Conservation (phyloP, 169 alveolate genomes). For the Cryptosporidium viatorum region DNA sequence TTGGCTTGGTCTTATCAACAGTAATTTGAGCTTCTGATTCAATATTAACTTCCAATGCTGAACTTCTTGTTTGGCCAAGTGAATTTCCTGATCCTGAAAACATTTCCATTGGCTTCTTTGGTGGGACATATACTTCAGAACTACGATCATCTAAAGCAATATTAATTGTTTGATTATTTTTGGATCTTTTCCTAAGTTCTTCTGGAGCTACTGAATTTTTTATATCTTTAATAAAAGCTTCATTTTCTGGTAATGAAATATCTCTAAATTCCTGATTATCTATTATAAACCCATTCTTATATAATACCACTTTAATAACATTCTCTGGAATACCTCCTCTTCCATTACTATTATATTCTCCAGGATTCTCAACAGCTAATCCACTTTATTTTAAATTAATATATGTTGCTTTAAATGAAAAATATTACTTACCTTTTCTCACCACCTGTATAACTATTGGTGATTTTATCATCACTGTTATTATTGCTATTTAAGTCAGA, state of each 20-base stretch:
- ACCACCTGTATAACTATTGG: conserved; percentile 88
- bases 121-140: conserved; percentile 72
- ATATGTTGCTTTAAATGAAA: background rate
- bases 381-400: conserved; percentile 76
- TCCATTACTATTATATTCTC: conserved; percentile 76
- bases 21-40: background rate
- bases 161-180: conserved; percentile 77
- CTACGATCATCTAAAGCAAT: conserved; percentile 80
- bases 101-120: conserved; percentile 75
- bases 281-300: conserved; percentile 91
- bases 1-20: conserved; percentile 83
- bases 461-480: conserved; percentile 76
- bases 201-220: conserved; percentile 93
- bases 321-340: conserved; percentile 78
- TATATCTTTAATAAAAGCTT: conserved; percentile 89
- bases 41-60: conserved; percentile 43
- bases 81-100: conserved; percentile 85
- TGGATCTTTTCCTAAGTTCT: conserved; percentile 85
- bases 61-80: conserved; percentile 77
- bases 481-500: conserved; percentile 45
- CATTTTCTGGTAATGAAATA: conserved; percentile 87
- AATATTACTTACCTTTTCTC: conserved; percentile 76
- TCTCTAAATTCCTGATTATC: conserved; percentile 93
- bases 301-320: conserved; percentile 84
- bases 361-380: conserved; percentile 85